phyloP scores from a whole-genome alignment of 305 asterid genomes.

The Fraxinus sp. region DNA sequence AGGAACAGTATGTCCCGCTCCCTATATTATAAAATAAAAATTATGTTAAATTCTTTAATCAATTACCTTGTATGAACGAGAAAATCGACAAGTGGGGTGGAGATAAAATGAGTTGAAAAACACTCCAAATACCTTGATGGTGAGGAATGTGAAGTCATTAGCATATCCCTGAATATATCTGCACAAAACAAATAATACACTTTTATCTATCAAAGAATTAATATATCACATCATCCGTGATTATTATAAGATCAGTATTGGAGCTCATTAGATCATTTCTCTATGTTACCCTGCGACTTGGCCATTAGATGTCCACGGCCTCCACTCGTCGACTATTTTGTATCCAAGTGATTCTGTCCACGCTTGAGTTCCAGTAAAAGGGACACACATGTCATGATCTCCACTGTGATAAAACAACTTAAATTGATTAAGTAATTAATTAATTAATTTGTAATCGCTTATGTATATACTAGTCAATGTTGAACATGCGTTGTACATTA shows the following conservation, averaged over 20 bases:
- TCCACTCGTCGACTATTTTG: conserved; percentile 44
- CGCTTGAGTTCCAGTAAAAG: conserved; percentile 60
- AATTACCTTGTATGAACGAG: neutral
- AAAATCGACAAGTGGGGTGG: neutral
- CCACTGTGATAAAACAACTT: conserved; percentile 31
- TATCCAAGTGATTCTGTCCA: conserved; percentile 53
- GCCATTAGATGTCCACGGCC: conserved; percentile 44
- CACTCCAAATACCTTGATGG: conserved; percentile 40
- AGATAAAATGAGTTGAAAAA: neutral
- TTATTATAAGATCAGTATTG: neutral
- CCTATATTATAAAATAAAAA: conserved; percentile 26
- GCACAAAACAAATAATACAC: conserved; percentile 17
- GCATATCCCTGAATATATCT: conserved; percentile 48
- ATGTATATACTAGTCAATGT: too few relatives aligned
- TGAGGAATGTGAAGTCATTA: conserved; percentile 48
- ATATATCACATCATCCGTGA: neutral
- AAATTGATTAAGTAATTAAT: too few relatives aligned
- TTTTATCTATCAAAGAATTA: neutral
- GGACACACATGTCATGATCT: conserved; percentile 70
- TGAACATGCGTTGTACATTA: too few relatives aligned
- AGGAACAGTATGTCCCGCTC: conserved; percentile 67
- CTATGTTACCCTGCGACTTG: conserved; percentile 40
- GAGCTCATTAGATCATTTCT: neutral
- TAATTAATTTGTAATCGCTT: too few relatives aligned
- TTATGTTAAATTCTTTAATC: neutral